Evolutionary conservation across 805 yeast species (phyloP), one percentile per base, ranked within the genome.

Genomic region (Ogataea pignaliae): DNA sequence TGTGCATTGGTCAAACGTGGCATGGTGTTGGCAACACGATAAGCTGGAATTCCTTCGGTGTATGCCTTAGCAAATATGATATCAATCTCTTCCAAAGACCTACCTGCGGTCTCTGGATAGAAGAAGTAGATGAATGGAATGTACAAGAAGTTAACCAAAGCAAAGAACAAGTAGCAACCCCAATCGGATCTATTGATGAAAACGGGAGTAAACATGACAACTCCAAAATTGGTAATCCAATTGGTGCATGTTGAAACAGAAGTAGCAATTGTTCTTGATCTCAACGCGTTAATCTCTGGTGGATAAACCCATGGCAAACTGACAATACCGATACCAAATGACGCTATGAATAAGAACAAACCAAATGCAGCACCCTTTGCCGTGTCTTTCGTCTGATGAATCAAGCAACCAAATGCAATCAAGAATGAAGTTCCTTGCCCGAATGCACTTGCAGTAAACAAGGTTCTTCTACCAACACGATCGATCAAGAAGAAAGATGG

Each of bases 71-170:
- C 83, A 51, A 65, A 78, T 46, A 83, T 78, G 56, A 80, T 79
- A 60, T 83, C 89, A 59, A 83, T 75, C 57, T 82, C 87, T 64
- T 83, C 89, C 62, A 84, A 72, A 18, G 83, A 71, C 59, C 87
- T 74, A 38, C 88, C 87, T 16, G 83, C 78, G 31, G 88, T 83
- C 66, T 84, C 90, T 32, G 90, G 90, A 61, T 81, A 84, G 63
- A 73, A 76, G 65, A 81, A 73, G 72, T 67, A 80, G 49, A 78
- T 78, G 43, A 81, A 64, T 26, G 87, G 86, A 38, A 78, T 60
- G 68, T 79, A 82, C 38, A 69, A 49, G 54, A 74, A 71, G 66
- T 83, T 83, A 48, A 83, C 71, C 17, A 68, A 60, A 8, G 86
- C 86, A 61, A 85, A 85, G 63, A 85, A 76, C 40, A 83, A 63